Evolutionary conservation across 2,329 filamentous ascomycete genomes (phyloP), one percentile per base, ranked within the genome.

Genomic region (Cercospora sp.): DNA sequence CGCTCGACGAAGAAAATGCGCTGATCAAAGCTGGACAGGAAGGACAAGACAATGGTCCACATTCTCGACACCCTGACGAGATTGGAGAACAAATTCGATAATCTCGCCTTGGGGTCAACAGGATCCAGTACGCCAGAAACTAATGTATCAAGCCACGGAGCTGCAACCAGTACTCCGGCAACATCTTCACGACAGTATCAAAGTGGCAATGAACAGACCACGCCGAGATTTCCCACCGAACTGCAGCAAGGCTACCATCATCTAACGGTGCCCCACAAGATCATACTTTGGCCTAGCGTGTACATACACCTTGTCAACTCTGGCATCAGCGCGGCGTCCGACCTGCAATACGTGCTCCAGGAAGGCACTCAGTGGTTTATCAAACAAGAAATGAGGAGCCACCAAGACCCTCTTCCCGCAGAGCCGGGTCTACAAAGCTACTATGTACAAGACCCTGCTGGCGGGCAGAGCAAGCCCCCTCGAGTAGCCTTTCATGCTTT

Each of bases 1-100:
- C 64, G 42, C n/a, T 10, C 36, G 20, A 30, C 10, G 5, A 30
- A 5, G 30, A 59, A 28, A 30, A 26, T 42, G 28, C 48, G 42
- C 53, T 28, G 58, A 58, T 57, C 42, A 42, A 26, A 18, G 23
- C 36, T 62, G n/a, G 51, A 36, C 73, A 88, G 86, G 75, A 89
- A 89, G 78, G 87, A 89, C 75, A 88, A 86, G 77, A 89, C 86
- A 2, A 80, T 89, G 72, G 82, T 87, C 51, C 85, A 89, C 73
- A 88, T 89, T 63, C 79, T 89, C 31, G 85, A 88, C 59, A 81
- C 84, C 10, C 79, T 89, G 62, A 85, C 84, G 69, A 81, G 78
- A 63, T 78, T 89, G 55, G 86, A 88, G 74, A 80, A 75, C 63
- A 88, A 88, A 75, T 82, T 89, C 70, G 86, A 89, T 77, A 78